A percentile compares a stretch with the other conserved stretches of the same genome.
Evolutionary conservation across 2,329 filamentous ascomycete species (phyloP).

Genomic region (Myriosclerotinia scirpicola): DNA sequence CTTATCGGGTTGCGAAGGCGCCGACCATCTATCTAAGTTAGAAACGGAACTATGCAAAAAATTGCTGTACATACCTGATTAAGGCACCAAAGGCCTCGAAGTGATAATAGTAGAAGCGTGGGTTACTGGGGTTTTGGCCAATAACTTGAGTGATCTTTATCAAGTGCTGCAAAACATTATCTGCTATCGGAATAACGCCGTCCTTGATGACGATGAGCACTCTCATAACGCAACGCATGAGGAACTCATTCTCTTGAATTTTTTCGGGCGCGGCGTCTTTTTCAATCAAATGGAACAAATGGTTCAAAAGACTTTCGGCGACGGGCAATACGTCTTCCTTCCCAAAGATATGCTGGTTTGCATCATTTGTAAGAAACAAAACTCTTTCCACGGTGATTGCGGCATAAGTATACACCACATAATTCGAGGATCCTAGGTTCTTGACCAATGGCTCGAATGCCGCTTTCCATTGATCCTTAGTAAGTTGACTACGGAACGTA

Average conservation of each 20-base stretch:
- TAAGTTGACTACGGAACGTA: constrained; percentile 92
- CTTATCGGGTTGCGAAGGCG: constrained; percentile 64
- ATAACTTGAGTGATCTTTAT: constrained; percentile 90
- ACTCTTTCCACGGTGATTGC: constrained; percentile 95
- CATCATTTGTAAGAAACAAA: constrained; percentile 76
- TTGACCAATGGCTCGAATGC: constrained; percentile 89
- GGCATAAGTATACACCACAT: constrained; percentile 96
- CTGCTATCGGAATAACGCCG: constrained; percentile 69
- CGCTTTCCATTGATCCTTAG: constrained; percentile 85
- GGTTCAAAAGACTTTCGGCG: constrained; percentile 81
- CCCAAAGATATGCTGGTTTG: constrained; percentile 75
- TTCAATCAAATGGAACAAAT: constrained; percentile 89
- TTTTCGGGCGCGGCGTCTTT: constrained; percentile 83
- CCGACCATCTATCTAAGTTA: constrained; percentile 54
- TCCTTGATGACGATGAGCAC: constrained; percentile 93
- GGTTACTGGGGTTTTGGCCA: constrained; percentile 93
- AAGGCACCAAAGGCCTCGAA: constrained; percentile 93
- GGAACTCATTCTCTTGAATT: constrained; percentile 96
- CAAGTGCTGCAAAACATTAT: constrained; percentile 79
- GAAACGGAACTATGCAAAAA: background rate
- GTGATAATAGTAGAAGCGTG: constrained; percentile 97
- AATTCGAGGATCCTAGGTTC: constrained; percentile 85
- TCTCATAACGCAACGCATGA: constrained; percentile 98
- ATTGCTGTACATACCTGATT: constrained; percentile 49
- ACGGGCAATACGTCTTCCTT: constrained; percentile 76